Evolutionary conservation across 2,329 filamentous ascomycete species (phyloP).

Genomic region (Ceratocystis variospora): DNA sequence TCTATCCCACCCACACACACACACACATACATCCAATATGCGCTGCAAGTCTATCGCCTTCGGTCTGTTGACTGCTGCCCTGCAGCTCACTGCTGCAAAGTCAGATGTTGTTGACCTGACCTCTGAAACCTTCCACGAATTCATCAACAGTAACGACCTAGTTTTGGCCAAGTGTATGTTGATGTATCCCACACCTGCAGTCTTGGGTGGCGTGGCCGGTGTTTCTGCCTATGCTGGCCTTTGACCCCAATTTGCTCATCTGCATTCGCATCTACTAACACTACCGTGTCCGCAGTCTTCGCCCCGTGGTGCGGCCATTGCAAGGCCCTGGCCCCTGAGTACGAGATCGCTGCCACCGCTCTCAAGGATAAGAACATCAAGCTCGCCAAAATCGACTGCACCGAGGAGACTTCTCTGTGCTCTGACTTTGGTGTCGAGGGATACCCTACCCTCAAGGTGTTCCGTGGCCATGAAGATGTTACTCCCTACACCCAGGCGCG

Average conservation of each 20-base stretch:
- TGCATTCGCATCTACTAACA: not conserved
- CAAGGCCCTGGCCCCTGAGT: slow-evolving; percentile 91
- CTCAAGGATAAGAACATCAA: slow-evolving; percentile 81
- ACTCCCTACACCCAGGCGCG: slow-evolving; percentile 76
- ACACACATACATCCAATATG: slow-evolving; percentile 29
- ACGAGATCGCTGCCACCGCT: slow-evolving; percentile 71
- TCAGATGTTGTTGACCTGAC: slow-evolving; percentile 80
- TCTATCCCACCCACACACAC: not conserved
- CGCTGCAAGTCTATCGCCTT: slow-evolving; percentile 38
- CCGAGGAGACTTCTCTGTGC: slow-evolving; percentile 85
- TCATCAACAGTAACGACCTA: slow-evolving; percentile 72
- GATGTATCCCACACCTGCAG: no score
- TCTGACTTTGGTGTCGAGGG: slow-evolving; percentile 82
- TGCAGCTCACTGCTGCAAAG: slow-evolving; percentile 46
- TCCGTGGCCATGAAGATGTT: slow-evolving; percentile 75
- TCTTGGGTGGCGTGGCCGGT: no score
- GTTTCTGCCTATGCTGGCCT: no score
- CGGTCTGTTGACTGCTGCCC: slow-evolving; percentile 41
- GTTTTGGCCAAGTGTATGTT: slow-evolving; percentile 85
- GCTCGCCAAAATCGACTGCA: slow-evolving; percentile 86
- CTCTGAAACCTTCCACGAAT: slow-evolving; percentile 73
- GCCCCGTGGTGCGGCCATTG: slow-evolving; percentile 97
- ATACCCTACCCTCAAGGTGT: slow-evolving; percentile 97
- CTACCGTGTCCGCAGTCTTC: slow-evolving; percentile 47
- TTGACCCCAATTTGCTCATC: no score